phyloP scores from a whole-genome alignment of 2,329 filamentous ascomycete genomes.

The Colletotrichum lindemuthianum region DNA sequence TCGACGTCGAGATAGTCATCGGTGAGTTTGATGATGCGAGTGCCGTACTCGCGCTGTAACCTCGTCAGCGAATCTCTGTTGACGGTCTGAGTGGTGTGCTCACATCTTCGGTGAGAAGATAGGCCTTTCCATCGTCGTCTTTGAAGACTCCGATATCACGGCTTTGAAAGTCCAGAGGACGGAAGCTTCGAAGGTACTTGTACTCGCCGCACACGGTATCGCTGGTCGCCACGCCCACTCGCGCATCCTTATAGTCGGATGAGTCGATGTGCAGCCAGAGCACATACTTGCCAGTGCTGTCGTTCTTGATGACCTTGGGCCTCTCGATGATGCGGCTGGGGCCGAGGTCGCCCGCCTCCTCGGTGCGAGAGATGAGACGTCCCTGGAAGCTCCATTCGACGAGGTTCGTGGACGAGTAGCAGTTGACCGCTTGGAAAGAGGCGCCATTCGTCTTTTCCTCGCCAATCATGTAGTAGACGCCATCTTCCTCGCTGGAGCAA shows the following conservation, averaged over 20 bases:
- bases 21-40: slow-evolving; percentile 64
- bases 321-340: slow-evolving; percentile 72
- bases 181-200: slow-evolving; percentile 46
- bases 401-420: slow-evolving; percentile 71
- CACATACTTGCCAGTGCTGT: slow-evolving; percentile 71
- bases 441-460: slow-evolving; percentile 75
- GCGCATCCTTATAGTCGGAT: slow-evolving; percentile 69
- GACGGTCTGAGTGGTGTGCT: slow-evolving; percentile 34
- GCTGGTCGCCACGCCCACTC: slow-evolving; percentile 70
- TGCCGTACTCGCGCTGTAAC: slow-evolving; percentile 33
- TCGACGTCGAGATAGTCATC: slow-evolving; percentile 65
- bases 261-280: slow-evolving; percentile 76
- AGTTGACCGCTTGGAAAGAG: slow-evolving; percentile 72
- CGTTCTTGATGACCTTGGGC: slow-evolving; percentile 76
- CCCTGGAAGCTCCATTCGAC: slow-evolving; percentile 72
- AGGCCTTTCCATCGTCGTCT: slow-evolving; percentile 69
- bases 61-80: neutral
- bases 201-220: slow-evolving; percentile 70
- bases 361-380: slow-evolving; percentile 64
- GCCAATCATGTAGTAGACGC: slow-evolving; percentile 73
- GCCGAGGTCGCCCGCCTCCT: slow-evolving; percentile 64
- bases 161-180: slow-evolving; percentile 49
- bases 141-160: slow-evolving; percentile 70
- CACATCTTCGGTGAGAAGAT: slow-evolving; percentile 72
- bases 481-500: slow-evolving; percentile 52